Conservation (phyloP, 257 asterid species). For the Sherardia arvensis region DNA sequence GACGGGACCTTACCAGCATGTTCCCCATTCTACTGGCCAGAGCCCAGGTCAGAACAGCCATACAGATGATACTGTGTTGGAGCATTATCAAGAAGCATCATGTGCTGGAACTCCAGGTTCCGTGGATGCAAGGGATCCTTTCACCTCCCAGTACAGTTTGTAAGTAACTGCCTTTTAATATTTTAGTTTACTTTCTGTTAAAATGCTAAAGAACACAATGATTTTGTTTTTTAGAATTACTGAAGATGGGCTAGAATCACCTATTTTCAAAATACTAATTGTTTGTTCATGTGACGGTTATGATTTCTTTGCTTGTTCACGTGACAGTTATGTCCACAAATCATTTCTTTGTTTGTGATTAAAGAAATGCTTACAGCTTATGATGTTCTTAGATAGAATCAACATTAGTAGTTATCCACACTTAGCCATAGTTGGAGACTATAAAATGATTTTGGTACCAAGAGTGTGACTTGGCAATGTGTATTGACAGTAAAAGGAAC, state of each 20-base stretch:
- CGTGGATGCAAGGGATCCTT: slow-evolving; percentile 34
- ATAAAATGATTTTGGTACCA: neutral
- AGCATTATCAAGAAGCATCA: slow-evolving; percentile 27
- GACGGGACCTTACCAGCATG: slow-evolving; percentile 62
- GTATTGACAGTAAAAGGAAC: neutral
- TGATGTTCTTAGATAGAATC: neutral
- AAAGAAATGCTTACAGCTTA: neutral
- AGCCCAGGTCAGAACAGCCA: slow-evolving; percentile 29
- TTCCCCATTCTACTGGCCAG: slow-evolving; percentile 37
- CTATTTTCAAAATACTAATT: neutral
- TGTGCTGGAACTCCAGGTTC: slow-evolving; percentile 29
- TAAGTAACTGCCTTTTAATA: slow-evolving; percentile 19
- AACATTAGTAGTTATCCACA: neutral
- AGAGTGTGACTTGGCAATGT: neutral
- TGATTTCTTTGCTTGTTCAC: no score
- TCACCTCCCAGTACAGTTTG: slow-evolving; percentile 32
- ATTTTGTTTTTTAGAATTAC: neutral
- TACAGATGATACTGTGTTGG: slow-evolving; percentile 31
- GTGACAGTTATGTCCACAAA: no score
- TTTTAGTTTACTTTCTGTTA: neutral
- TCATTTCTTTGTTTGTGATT: neutral
- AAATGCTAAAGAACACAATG: neutral
- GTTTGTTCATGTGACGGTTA: no score
- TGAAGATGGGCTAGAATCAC: neutral
- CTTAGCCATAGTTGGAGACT: neutral